Evolutionary conservation across 1,284 basidiomycete species (phyloP).

Genomic region (Ganoderma lucidum): DNA sequence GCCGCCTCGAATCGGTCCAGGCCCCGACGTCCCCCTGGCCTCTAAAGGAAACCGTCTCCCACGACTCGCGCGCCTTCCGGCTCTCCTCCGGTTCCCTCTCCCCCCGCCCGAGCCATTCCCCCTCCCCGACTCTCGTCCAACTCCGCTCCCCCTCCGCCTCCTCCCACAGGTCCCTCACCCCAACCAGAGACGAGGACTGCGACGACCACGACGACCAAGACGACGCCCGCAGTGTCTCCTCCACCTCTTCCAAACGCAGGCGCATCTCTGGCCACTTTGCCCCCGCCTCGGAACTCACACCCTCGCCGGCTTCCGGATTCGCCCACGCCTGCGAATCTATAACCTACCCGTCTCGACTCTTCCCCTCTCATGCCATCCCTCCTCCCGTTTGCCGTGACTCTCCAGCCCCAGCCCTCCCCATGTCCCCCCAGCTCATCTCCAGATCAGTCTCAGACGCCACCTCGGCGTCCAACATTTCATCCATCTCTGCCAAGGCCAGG

Average conservation of each 20-base stretch:
- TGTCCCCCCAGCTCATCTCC: slow-evolving; percentile 18
- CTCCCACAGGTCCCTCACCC: slow-evolving; percentile 10
- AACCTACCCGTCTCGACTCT: slow-evolving; percentile 22
- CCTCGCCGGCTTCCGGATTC: slow-evolving; percentile 31
- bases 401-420: slow-evolving; percentile 8
- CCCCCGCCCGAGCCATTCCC: slow-evolving; percentile 5
- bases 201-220: slow-evolving; percentile 40
- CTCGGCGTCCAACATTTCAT: slow-evolving; percentile 14
- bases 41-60: slow-evolving; percentile 40
- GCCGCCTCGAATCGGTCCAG: slow-evolving; percentile 37
- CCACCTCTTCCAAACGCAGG: slow-evolving; percentile 40
- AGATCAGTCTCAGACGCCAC: slow-evolving; percentile 16
- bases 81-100: slow-evolving; percentile 10
- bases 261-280: slow-evolving; percentile 36
- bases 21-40: slow-evolving; percentile 33
- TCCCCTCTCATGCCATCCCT: slow-evolving; percentile 16
- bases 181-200: slow-evolving; percentile 34
- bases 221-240: slow-evolving; percentile 38
- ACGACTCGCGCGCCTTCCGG: slow-evolving; percentile 26
- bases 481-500: slow-evolving; percentile 23
- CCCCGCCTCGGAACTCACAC: slow-evolving; percentile 23
- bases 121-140: slow-evolving; percentile 13
- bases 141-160: slow-evolving; percentile 19
- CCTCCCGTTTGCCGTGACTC: slow-evolving; percentile 9
- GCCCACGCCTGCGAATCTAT: slow-evolving; percentile 20